Conservation (phyloP, 192 early-diverging fungal genomes). For the Rhizoclosmatium globosum region DNA sequence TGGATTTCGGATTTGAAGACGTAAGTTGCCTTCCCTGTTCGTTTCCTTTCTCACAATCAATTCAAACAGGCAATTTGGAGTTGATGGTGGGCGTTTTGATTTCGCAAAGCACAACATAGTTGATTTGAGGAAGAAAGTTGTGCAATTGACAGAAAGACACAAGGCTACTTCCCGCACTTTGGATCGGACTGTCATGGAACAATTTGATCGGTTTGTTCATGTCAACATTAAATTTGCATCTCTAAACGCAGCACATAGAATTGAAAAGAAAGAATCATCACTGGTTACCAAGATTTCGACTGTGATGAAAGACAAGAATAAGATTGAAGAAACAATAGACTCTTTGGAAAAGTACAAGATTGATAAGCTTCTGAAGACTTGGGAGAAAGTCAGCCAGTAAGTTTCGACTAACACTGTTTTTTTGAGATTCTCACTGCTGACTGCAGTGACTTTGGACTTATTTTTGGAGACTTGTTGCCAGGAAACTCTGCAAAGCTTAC, state of each 20-base stretch:
- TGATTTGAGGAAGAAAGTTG: conserved; percentile 76
- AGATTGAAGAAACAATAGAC: conserved; percentile 93
- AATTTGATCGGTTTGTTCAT: conserved; percentile 80
- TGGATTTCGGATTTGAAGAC: conserved; percentile 93
- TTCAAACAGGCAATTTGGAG: conserved; percentile 78
- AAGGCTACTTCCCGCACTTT: conserved; percentile 84
- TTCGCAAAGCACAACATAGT: conserved; percentile 78
- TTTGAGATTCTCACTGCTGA: neutral
- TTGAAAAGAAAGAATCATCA: conserved; percentile 88
- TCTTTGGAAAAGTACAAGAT: conserved; percentile 90
- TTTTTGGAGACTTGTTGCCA: conserved; percentile 94
- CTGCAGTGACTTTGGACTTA: conserved; percentile 91
- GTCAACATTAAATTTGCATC: neutral
- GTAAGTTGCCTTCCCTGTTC: conserved; percentile 49
- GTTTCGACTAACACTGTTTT: conserved; percentile 25
- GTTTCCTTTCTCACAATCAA: neutral
- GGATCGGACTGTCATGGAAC: conserved; percentile 95
- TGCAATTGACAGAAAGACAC: conserved; percentile 80
- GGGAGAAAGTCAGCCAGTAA: conserved; percentile 87
- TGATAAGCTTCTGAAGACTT: conserved; percentile 88
- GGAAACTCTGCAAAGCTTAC: conserved; percentile 91
- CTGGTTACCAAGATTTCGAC: conserved; percentile 89
- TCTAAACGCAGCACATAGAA: conserved; percentile 49
- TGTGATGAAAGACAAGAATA: conserved; percentile 91
- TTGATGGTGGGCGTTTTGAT: conserved; percentile 83